A percentile compares a stretch with the other conserved stretches of the same genome.
Evolutionary conservation across 352 stramenopile genomes (phyloP).

Genomic region (Phytopythium kandeliae): DNA sequence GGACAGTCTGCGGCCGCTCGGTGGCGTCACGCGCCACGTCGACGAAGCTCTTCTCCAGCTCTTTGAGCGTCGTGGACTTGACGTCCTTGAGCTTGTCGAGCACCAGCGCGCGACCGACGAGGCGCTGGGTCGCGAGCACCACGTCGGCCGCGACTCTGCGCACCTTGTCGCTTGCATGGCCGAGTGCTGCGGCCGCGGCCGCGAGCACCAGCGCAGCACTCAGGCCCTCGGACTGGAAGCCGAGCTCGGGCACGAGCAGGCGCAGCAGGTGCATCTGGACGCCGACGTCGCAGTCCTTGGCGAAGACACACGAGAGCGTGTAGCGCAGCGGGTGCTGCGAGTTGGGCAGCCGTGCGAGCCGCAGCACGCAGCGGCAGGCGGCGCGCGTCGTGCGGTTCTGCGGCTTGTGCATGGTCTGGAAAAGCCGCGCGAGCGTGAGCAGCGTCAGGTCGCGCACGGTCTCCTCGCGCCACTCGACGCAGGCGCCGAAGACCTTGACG

Average conservation of each 20-base stretch:
- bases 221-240: conserved; percentile 63
- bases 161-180: conserved; percentile 63
- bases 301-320: conserved; percentile 67
- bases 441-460: conserved; percentile 55
- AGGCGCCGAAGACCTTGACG: conserved; percentile 69
- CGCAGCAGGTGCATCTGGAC: conserved; percentile 83
- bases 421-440: conserved; percentile 54
- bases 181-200: conserved; percentile 36
- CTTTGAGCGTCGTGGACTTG: conserved; percentile 71
- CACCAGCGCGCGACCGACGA: conserved; percentile 68
- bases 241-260: conserved; percentile 71
- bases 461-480: conserved; percentile 66
- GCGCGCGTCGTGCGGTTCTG: conserved; percentile 72
- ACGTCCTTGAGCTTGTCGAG: conserved; percentile 65
- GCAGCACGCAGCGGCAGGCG: conserved; percentile 69
- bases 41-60: conserved; percentile 82
- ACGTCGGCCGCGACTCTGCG: conserved; percentile 72
- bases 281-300: conserved; percentile 54
- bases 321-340: conserved; percentile 59
- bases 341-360: conserved; percentile 60
- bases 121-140: conserved; percentile 64
- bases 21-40: conserved; percentile 33
- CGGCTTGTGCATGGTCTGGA: conserved; percentile 69
- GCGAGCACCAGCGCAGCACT: conserved; percentile 50
- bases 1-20: conserved; percentile 54